Conservation (phyloP, 2,329 filamentous ascomycete species). For the Pseudogymnoascus sp. region DNA sequence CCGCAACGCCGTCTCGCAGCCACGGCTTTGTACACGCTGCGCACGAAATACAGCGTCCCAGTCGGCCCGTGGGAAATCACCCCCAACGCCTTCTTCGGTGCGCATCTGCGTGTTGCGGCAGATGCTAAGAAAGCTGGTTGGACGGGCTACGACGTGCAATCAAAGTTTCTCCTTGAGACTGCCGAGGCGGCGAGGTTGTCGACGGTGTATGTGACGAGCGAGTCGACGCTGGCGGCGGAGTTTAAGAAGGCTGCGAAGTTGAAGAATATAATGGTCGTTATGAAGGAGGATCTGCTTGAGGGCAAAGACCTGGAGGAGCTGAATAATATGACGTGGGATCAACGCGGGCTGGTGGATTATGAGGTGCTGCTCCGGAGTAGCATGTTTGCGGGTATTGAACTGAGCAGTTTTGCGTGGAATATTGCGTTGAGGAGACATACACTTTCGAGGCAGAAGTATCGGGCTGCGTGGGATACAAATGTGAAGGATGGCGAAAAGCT, state of each 20-base stretch:
- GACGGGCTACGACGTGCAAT: conserved; percentile 32
- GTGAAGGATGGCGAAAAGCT: background rate
- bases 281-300: conserved; percentile 39
- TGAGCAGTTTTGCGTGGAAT: conserved; percentile 41
- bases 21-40: conserved; percentile 29
- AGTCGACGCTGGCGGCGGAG: conserved; percentile 31
- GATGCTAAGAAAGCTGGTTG: conserved; percentile 33
- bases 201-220: conserved; percentile 39
- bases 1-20: conserved; percentile 27
- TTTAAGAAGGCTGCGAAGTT: conserved; percentile 34
- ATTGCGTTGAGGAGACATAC: conserved; percentile 35
- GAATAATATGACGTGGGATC: conserved; percentile 36
- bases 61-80: conserved; percentile 19
- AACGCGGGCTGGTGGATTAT: conserved; percentile 43
- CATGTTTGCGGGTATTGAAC: conserved; percentile 37
- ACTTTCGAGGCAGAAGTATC: conserved; percentile 15
- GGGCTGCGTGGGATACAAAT: background rate
- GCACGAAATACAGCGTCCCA: conserved; percentile 20
- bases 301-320: conserved; percentile 30
- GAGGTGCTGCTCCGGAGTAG: conserved; percentile 40
- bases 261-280: conserved; percentile 34
- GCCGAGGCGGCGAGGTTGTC: conserved; percentile 25
- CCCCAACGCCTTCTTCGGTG: conserved; percentile 34
- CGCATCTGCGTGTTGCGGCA: conserved; percentile 33
- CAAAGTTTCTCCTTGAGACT: conserved; percentile 31